Evolutionary conservation across 2,329 filamentous ascomycete genomes (phyloP).

Genomic region (Kalaharituber pfeilii): DNA sequence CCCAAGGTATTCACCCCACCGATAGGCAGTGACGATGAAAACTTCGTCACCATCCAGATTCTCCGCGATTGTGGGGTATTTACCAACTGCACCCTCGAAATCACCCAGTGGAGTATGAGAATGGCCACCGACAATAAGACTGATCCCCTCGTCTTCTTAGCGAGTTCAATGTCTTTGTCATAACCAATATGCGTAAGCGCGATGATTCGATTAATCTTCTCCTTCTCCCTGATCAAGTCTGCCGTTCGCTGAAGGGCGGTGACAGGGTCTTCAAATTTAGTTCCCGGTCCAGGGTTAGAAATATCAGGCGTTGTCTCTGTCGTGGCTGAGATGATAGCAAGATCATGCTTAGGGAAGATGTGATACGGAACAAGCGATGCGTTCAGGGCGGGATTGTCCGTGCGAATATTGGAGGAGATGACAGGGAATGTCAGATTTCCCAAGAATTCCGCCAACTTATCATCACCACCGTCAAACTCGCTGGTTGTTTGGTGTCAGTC

Average conservation of each 20-base stretch:
- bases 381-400: slow-evolving; percentile 42
- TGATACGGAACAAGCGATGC: slow-evolving; percentile 47
- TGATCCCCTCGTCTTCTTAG: slow-evolving; percentile 42
- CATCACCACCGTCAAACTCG: slow-evolving; percentile 44
- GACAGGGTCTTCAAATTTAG: slow-evolving; percentile 41
- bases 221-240: slow-evolving; percentile 42
- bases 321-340: slow-evolving; percentile 48
- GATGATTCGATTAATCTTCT: slow-evolving; percentile 46
- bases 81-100: slow-evolving; percentile 39
- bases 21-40: slow-evolving; percentile 49
- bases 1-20: slow-evolving; percentile 51
- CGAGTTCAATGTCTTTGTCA: slow-evolving; percentile 44
- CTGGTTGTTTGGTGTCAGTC: too few relatives aligned
- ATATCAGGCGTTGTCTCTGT: slow-evolving; percentile 42
- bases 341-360: slow-evolving; percentile 42
- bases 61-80: slow-evolving; percentile 45
- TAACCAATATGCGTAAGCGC: slow-evolving; percentile 52
- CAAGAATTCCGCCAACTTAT: slow-evolving; percentile 43
- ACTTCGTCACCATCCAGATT: slow-evolving; percentile 48
- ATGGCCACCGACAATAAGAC: slow-evolving; percentile 50
- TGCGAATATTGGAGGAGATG: slow-evolving; percentile 45
- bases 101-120: slow-evolving; percentile 41
- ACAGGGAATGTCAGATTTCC: slow-evolving; percentile 48
- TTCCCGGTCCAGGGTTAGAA: slow-evolving; percentile 40
- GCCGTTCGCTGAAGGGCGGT: slow-evolving; percentile 43